These are phyloP conservation scores for Clarireedia monteithiana DNA, from an alignment of 2,329 filamentous ascomycete species.

Conservation along the genomic window DNA sequence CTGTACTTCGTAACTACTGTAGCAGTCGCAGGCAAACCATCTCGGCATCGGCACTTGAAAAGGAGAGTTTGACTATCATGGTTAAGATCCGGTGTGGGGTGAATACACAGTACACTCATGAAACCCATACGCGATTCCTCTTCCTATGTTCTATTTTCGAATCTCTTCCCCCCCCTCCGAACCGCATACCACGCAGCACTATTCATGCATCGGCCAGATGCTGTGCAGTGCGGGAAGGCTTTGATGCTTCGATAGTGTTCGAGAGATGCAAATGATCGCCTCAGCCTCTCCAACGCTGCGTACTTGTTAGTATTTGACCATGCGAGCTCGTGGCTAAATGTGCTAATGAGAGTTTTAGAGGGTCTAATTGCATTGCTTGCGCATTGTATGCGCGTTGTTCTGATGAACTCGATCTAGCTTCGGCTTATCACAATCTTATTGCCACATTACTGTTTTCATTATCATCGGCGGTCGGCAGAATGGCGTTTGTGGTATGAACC, in stretches of 20 bases:
- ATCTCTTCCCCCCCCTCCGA: conserved; percentile 1
- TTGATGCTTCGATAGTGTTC: not conserved
- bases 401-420: not conserved
- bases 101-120: not conserved
- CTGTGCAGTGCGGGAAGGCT: conserved; percentile 19
- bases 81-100: conserved; percentile 1
- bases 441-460: not conserved
- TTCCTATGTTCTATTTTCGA: not conserved
- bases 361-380: not conserved
- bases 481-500: not conserved
- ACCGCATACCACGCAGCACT: conserved; percentile 2
- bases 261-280: conserved; percentile 1
- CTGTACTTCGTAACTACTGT: too few species aligned
- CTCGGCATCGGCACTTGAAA: not conserved
- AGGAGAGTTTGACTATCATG: not conserved
- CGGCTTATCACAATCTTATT: not conserved
- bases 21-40: not conserved
- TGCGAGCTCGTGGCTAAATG: too few species aligned
- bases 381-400: not conserved
- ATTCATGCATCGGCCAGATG: conserved; percentile 17
- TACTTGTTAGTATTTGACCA: not conserved
- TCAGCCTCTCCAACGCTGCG: conserved; percentile 15
- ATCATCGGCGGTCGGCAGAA: not conserved
- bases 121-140: not conserved
- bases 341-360: not conserved